Conservation (phyloP, 345 rosid species). For the Cardamine occulta region DNA sequence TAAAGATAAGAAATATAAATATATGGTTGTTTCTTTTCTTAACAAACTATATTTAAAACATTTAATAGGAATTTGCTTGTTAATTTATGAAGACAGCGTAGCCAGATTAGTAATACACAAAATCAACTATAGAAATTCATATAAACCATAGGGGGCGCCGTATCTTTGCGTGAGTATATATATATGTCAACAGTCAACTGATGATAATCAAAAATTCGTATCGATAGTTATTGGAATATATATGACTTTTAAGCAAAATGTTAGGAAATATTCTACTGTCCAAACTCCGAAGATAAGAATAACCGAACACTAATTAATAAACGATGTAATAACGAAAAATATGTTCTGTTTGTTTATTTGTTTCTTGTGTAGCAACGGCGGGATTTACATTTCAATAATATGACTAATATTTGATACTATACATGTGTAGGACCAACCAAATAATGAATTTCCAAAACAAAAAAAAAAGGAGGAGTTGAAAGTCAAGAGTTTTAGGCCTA, state of each 20-base stretch:
- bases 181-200: not conserved
- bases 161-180: slow-evolving; percentile 3
- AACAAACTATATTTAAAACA: not conserved
- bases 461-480: not conserved
- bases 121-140: not conserved
- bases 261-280: not conserved
- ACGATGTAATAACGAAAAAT: not conserved
- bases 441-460: not conserved
- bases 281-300: not conserved
- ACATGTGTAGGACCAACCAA: slow-evolving; percentile 23
- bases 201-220: not conserved
- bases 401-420: not conserved
- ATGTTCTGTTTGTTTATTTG: not conserved
- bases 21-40: slow-evolving; percentile 13
- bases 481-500: slow-evolving; percentile 13
- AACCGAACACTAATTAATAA: not conserved
- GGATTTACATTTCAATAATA: not conserved
- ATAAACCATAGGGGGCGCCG: not conserved
- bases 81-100: not conserved
- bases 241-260: not conserved
- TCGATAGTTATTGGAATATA: not conserved
- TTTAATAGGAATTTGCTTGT: slow-evolving; percentile 3
- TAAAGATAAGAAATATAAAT: not conserved
- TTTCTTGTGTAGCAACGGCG: not conserved
- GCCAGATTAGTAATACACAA: not conserved